A percentile compares a stretch with the other conserved stretches of the same genome.
Evolutionary conservation across 768 basidiomycete genomes (phyloP).

Genomic region (Leccinum rimulosum): DNA sequence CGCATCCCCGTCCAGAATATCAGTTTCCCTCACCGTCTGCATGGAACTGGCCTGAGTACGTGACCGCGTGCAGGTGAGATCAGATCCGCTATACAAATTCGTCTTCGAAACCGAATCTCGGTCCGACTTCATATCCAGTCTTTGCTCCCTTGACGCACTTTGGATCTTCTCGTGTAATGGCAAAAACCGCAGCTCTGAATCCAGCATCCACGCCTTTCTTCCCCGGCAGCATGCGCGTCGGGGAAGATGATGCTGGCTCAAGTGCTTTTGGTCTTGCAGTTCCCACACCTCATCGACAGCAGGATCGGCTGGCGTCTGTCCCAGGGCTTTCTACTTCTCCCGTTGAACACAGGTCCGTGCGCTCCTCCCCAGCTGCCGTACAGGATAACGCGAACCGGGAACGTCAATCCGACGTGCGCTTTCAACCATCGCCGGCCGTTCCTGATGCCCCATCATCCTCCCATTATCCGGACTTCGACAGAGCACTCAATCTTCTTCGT

Average conservation of each 20-base stretch:
- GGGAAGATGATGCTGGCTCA: conserved; percentile 50
- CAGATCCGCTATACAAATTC: neutral
- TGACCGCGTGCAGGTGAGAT: conserved; percentile 23
- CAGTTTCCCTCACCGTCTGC: conserved; percentile 12
- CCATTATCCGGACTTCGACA: conserved; percentile 45
- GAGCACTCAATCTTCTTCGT: conserved; percentile 41
- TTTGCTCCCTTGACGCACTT: conserved; percentile 21
- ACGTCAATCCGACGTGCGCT: conserved; percentile 24
- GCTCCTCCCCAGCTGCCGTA: conserved; percentile 68
- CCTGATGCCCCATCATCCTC: conserved; percentile 48
- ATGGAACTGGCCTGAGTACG: conserved; percentile 28
- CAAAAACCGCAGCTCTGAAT: conserved; percentile 74
- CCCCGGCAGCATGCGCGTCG: conserved; percentile 57
- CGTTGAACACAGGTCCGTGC: conserved; percentile 63
- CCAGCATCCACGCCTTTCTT: conserved; percentile 85
- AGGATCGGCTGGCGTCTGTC: conserved; percentile 44
- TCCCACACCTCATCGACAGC: conserved; percentile 41
- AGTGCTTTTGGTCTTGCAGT: conserved; percentile 45
- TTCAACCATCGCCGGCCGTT: conserved; percentile 37
- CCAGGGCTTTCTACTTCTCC: conserved; percentile 60
- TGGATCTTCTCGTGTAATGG: conserved; percentile 46
- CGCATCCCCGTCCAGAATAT: neutral
- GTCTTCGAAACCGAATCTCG: conserved; percentile 6
- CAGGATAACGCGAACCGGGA: conserved; percentile 31
- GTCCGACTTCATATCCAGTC: conserved; percentile 13